Evolutionary conservation across 345 rosid species (phyloP), one percentile per base, ranked within the genome.

Genomic region (Camelina sativa): DNA sequence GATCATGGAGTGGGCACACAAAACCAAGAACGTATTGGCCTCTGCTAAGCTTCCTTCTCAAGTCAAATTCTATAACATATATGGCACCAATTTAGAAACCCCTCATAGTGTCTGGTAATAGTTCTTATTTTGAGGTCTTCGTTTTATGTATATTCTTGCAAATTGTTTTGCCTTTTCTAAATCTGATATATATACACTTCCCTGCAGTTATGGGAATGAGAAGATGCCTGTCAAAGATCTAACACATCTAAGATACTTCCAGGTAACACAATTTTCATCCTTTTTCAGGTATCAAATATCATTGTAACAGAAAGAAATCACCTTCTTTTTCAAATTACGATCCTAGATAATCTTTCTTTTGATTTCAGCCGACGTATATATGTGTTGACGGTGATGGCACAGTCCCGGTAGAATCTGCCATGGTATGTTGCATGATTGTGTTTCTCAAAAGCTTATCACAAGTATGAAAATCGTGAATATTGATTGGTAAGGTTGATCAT

Each of bases 361-460:
- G 10, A 74, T 80, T 79, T 73, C 93, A 94, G 97, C 93, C 98
- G 5, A 83, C 62, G 4, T 94, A 87, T 80, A 84, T 89, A 68
- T 91, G 88, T 34, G 87, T 91, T 54, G 96, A 94, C 65, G 97
- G 98, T 25, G 98, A 91, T 77, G 98, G 98, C 57, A 94, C 98
- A 71, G 98, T 94, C 79, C 97, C 98, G 5, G 73, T 82, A 10
- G 93, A 94, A 80, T 91, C 98, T 60, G 87, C 97, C 43, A 88
- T 82, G 96, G 98, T 93, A 77, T 75, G 86, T 65, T 68, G 11
- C 62, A 23, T 37, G 54, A 62, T 41, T 54, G 19, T 51, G 62
- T 35, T 62, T 37, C 34, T 8, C 41, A 54, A 15, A 22, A 32
- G 8, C 30, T 8, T 15, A 55, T 22, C 5, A 6, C 20, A 25